Evolutionary conservation across 306 rosid species (phyloP), one percentile per base, ranked within the genome.

Genomic region (Lathyrus oleraceus): DNA sequence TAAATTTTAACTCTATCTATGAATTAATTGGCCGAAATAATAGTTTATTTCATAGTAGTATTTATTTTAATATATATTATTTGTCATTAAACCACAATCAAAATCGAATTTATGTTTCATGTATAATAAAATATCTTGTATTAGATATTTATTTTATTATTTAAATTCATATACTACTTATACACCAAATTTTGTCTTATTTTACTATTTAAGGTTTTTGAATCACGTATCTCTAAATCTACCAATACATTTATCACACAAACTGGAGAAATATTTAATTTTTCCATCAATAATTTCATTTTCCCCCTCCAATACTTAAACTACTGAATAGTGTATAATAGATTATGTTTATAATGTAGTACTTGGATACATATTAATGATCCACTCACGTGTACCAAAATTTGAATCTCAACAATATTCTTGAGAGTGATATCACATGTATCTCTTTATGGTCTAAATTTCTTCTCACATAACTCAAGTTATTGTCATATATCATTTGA

Each of bases 391-490:
- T 51, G 27, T 17, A 9, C 57, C 13, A 17, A 17, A 17, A 17
- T 51, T 19, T 51, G 25, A 51, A 51, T 19, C 14, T 51, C 57
- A 51, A 51, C 57, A 51, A 51, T 2, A 49, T 17, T 51, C 57
- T 51, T 51, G 57, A 51, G 57, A 51, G 57, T 51, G 57, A 51
- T 2, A 51, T 19, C 21, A 51, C 57, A 51, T 51, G 57, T 19
- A 51, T 51, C 27, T 51, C 57, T 51, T 51, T 51, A 51, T 51
- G 28, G 57, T 10, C 57, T 51, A 5, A 51, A 51, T 20, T 10
- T 10, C 25, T 17, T 49, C 27, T 17, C 25, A 49, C 57, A 9
- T 8, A 17, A 16, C 11, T 49, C 10, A 19, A 17, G 23, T 51
- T 51, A 51, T 51, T 51, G 27, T 19, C 57, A 51, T 51, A 51